Evolutionary conservation across 1,139 yeast genomes (phyloP).

Genomic region (Scheffersomyces segobiensis): DNA sequence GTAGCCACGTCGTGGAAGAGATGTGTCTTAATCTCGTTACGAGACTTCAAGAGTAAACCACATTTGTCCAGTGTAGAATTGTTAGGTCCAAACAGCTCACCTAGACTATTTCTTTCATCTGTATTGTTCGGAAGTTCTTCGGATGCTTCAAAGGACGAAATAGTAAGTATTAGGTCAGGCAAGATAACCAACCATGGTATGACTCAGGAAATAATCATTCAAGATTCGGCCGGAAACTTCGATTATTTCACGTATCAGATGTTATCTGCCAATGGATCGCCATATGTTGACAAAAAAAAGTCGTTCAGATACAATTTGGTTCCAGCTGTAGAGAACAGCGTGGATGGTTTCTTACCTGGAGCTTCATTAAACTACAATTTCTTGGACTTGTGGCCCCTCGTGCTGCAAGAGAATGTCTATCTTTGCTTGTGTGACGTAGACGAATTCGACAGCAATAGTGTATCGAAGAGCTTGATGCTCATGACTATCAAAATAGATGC

Average conservation of each 20-base stretch:
- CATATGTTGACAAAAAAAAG: constrained; percentile 26
- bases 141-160: constrained; percentile 35
- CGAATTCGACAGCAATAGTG: constrained; percentile 19
- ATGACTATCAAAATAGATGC: constrained; percentile 57
- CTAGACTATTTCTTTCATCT: constrained; percentile 27
- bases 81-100: constrained; percentile 15
- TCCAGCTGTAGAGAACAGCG: constrained; percentile 30
- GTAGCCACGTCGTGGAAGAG: constrained; percentile 73
- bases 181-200: constrained; percentile 52
- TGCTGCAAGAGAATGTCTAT: constrained; percentile 38
- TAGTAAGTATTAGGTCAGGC: constrained; percentile 63
- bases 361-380: constrained; percentile 35
- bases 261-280: constrained; percentile 30
- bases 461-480: constrained; percentile 34
- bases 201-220: constrained; percentile 42
- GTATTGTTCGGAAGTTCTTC: constrained; percentile 27
- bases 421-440: constrained; percentile 45
- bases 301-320: constrained; percentile 31
- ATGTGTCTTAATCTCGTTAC: constrained; percentile 59
- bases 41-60: constrained; percentile 72
- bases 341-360: constrained; percentile 44
- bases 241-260: constrained; percentile 33
- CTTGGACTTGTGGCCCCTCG: constrained; percentile 54
- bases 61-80: constrained; percentile 39
- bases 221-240: constrained; percentile 47